Base-by-base conservation (phyloP, 306 rosid genomes). In the Fragaria ananassa region DNA sequence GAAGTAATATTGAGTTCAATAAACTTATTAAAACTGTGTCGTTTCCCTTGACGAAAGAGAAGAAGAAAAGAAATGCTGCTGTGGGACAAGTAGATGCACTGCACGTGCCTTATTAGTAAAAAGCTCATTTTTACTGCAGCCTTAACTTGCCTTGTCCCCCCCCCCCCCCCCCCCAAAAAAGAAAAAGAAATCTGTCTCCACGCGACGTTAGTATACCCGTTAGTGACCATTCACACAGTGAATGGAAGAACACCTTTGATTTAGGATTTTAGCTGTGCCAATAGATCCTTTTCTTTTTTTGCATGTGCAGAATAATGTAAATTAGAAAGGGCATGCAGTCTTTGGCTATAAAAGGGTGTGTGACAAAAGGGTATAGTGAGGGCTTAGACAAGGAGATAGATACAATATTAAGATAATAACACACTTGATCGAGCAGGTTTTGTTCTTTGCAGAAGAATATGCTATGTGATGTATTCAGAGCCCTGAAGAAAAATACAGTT, bases 271-370 rank as follows among this genome's bases (percentile, higher is more conserved):
- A 23, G 14, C 46, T 27, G 39, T 6, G 39, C 12, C 13, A 42
- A 42, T 6, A 0, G 4, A 4, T 50, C 13, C n/a, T 46, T 29
- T 10, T 57, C 67, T 56, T 50, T 68, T 44, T 34, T 44, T 54
- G 77, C 86, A 70, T 82, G 86, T 78, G 80, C 73, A 50, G 42
- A 62, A 64, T 27, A 67, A 23, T 50, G 53, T 67, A 31, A 45
- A 75, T 23, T 65, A 65, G 25, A 58, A 81, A 70, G 45, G 72
- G 58, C 67, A 80, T 75, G 83, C 76, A 80, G 61, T 34, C 56
- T 68, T 46, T 14, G 14, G 65, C 42, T 70, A 53, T 70, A 63
- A 75, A 41, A 81, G 31, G 73, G 56, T 70, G 15, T 19, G 68
- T 62, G 69, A 42, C 74, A 51, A 50, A 74, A 46, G 78, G 58